phyloP scores from a whole-genome alignment of 192 early-diverging fungal genomes.

The Neocallimastix lanati region DNA sequence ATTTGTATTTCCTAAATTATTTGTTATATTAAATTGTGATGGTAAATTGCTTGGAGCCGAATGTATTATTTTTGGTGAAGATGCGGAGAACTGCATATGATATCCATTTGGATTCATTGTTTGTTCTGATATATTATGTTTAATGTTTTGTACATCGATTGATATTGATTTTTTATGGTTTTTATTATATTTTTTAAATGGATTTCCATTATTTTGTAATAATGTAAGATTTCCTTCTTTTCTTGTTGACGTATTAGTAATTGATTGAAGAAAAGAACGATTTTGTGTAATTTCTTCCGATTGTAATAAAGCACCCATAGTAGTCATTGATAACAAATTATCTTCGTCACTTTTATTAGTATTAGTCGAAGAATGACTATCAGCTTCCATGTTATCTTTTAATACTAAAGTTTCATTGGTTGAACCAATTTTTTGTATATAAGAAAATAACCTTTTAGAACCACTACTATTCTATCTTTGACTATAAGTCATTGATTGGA shows the following conservation, averaged over 20 bases:
- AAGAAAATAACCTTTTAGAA: background rate
- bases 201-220: background rate
- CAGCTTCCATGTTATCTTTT: background rate
- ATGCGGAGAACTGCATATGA: too few relatives aligned
- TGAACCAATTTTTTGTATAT: background rate
- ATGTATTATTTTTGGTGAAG: background rate
- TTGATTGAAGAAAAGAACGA: background rate
- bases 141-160: background rate
- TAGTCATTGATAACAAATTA: background rate
- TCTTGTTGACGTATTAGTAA: background rate
- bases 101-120: background rate
- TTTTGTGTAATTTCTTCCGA: too few relatives aligned
- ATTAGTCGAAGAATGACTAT: background rate
- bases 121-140: background rate
- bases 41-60: background rate
- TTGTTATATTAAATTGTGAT: background rate
- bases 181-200: background rate
- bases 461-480: background rate
- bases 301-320: background rate
- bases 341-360: background rate
- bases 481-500: background rate
- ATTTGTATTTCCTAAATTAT: background rate
- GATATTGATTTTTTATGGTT: background rate
- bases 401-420: background rate
- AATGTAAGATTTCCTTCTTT: background rate